Evolutionary conservation across 371 early-diverging fungal species (phyloP).

Genomic region (Mortierella sp.): DNA sequence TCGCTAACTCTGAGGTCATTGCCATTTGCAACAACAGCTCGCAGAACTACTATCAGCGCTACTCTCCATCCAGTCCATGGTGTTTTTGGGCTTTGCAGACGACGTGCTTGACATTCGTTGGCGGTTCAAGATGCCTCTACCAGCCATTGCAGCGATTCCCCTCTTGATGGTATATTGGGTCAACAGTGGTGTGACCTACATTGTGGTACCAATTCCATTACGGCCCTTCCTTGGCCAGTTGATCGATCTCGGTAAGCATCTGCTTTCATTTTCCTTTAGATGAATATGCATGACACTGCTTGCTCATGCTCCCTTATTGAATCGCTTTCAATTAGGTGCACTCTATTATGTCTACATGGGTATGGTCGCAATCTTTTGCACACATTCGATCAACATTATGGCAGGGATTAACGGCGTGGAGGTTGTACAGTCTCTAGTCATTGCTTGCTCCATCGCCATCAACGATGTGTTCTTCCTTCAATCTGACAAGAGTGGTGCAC

Average conservation of each 20-base stretch:
- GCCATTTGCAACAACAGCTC: slow-evolving; percentile 58
- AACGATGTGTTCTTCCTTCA: slow-evolving; percentile 81
- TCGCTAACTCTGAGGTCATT: too few species aligned
- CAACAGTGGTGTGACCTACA: slow-evolving; percentile 86
- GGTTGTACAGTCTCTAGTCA: slow-evolving; percentile 91
- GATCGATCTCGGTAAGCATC: slow-evolving; percentile 82
- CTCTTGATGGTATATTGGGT: slow-evolving; percentile 94
- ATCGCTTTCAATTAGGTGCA: slow-evolving; percentile 60
- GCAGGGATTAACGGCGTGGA: slow-evolving; percentile 99
- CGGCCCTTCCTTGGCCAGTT: slow-evolving; percentile 75
- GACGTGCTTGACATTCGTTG: slow-evolving; percentile 97
- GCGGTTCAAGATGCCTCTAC: slow-evolving; percentile 96
- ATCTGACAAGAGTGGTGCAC: slow-evolving; percentile 57
- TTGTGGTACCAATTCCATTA: slow-evolving; percentile 87
- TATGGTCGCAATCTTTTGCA: slow-evolving; percentile 91
- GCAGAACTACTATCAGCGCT: slow-evolving; percentile 90
- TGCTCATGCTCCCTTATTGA: background rate
- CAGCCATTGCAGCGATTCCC: slow-evolving; percentile 93
- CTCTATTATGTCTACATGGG: slow-evolving; percentile 95
- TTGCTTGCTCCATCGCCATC: slow-evolving; percentile 83
- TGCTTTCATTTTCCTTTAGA: background rate
- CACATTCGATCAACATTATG: slow-evolving; percentile 97
- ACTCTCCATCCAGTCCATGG: slow-evolving; percentile 92
- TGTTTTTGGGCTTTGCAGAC: slow-evolving; percentile 97
- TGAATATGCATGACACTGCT: background rate